A percentile compares a stretch with the other conserved stretches of the same genome.
Evolutionary conservation across 257 asterid genomes (phyloP).

Genomic region (Pogostemon cablin): DNA sequence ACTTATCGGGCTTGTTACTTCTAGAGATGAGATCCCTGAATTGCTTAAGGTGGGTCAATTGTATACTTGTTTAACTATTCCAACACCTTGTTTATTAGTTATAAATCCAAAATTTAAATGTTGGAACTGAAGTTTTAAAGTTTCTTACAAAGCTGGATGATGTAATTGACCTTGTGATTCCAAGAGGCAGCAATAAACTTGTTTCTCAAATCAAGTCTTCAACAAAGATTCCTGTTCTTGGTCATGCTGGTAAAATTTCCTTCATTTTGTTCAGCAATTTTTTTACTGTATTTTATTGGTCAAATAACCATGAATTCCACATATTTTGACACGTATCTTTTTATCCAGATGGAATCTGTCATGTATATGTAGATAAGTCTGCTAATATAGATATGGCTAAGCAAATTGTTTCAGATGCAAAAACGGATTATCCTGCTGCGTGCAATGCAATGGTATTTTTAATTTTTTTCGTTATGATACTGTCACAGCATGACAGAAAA

Average conservation of each 20-base stretch:
- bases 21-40: constrained; percentile 83
- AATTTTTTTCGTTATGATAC: background rate
- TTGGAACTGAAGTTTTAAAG: constrained; percentile 33
- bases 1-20: constrained; percentile 79
- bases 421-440: constrained; percentile 89
- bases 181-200: constrained; percentile 87
- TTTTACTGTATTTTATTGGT: constrained; percentile 14
- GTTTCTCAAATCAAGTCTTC: constrained; percentile 73
- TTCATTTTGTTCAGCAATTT: background rate
- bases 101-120: constrained; percentile 15
- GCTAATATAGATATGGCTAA: constrained; percentile 80
- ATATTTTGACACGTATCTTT: constrained; percentile 21
- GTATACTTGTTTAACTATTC: constrained; percentile 8
- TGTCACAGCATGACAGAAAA: background rate
- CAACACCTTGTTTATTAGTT: constrained; percentile 9
- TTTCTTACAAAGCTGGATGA: constrained; percentile 67
- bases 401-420: constrained; percentile 68
- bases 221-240: constrained; percentile 88
- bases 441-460: constrained; percentile 80
- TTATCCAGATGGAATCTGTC: constrained; percentile 83
- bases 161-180: constrained; percentile 88
- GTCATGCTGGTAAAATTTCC: constrained; percentile 73
- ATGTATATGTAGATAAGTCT: constrained; percentile 76
- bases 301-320: constrained; percentile 27
- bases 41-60: constrained; percentile 63